Evolutionary conservation across 352 stramenopile species (phyloP).

Genomic region (Phytophthora boehmeriae): DNA sequence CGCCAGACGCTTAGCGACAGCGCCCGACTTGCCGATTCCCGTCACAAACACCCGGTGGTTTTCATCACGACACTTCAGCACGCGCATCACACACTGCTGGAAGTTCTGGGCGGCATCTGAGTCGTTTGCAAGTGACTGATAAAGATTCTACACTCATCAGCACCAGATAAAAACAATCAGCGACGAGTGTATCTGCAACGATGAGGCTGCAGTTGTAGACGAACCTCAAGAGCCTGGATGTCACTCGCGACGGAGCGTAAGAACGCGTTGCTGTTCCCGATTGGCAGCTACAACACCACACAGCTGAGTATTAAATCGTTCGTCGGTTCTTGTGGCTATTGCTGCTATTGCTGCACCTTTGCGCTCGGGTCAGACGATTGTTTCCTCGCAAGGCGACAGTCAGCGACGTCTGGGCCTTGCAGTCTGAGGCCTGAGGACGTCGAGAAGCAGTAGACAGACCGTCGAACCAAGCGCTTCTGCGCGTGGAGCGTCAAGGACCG

Average conservation of each 20-base stretch:
- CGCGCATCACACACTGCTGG: conserved; percentile 26
- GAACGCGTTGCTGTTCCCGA: conserved; percentile 6
- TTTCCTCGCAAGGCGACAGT: neutral
- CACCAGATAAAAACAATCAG: neutral
- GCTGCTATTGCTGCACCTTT: conserved; percentile 8
- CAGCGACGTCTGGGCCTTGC: neutral
- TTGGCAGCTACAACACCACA: conserved; percentile 7
- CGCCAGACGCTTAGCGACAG: conserved; percentile 71
- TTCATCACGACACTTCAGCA: conserved; percentile 57
- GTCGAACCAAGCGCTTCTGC: conserved; percentile 5
- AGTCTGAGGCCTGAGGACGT: neutral
- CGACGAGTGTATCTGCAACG: too few species aligned
- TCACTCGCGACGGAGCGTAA: conserved; percentile 39
- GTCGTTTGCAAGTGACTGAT: conserved; percentile 39
- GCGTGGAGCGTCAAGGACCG: conserved; percentile 4
- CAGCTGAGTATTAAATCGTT: too few species aligned
- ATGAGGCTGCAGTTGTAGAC: neutral
- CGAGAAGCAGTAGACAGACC: neutral
- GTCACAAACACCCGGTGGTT: conserved; percentile 63
- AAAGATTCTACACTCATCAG: conserved; percentile 38
- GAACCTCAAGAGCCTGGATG: conserved; percentile 37
- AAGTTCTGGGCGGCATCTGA: conserved; percentile 33
- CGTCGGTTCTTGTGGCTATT: neutral
- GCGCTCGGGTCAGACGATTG: conserved; percentile 3
- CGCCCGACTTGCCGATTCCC: conserved; percentile 83